A percentile compares a stretch with the other conserved stretches of the same genome.
These are phyloP conservation scores for Gentiana dahurica DNA, from an alignment of 257 asterid genomes.

Conservation along the genomic window DNA sequence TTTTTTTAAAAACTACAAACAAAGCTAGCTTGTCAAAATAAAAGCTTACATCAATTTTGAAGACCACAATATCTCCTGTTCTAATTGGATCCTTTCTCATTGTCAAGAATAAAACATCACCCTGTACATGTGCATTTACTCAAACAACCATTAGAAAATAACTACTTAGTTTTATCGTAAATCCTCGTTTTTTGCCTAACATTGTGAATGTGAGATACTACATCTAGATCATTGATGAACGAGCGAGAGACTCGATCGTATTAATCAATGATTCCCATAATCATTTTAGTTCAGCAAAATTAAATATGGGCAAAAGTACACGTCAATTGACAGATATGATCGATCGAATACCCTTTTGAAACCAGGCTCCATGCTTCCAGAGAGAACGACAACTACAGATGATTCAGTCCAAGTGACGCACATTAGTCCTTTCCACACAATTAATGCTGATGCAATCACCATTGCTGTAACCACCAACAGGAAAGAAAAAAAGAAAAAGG, in stretches of 20 bases:
- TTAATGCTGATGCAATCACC: slow-evolving; percentile 44
- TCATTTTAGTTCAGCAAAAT: background rate
- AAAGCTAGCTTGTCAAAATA: background rate
- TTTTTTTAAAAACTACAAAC: no score
- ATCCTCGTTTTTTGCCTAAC: no score
- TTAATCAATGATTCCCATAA: no score
- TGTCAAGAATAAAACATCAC: slow-evolving; percentile 28
- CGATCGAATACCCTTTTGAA: slow-evolving; percentile 35
- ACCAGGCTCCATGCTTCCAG: slow-evolving; percentile 86
- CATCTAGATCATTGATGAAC: no score
- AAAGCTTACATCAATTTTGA: slow-evolving; percentile 24
- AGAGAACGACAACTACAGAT: slow-evolving; percentile 63
- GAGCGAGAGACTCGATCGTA: no score
- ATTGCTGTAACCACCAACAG: slow-evolving; percentile 29
- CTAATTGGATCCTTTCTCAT: slow-evolving; percentile 27
- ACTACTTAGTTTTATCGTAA: no score
- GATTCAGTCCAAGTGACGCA: slow-evolving; percentile 60
- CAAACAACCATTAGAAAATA: no score
- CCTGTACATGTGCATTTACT: slow-evolving; percentile 16
- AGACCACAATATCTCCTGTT: slow-evolving; percentile 27
- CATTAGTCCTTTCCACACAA: slow-evolving; percentile 49
- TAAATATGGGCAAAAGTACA: background rate
- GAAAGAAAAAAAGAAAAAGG: no score
- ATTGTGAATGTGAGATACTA: no score
- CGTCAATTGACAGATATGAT: background rate